Base-by-base conservation (phyloP, 148 eudicot species). In the Nepenthes mirabilis region DNA sequence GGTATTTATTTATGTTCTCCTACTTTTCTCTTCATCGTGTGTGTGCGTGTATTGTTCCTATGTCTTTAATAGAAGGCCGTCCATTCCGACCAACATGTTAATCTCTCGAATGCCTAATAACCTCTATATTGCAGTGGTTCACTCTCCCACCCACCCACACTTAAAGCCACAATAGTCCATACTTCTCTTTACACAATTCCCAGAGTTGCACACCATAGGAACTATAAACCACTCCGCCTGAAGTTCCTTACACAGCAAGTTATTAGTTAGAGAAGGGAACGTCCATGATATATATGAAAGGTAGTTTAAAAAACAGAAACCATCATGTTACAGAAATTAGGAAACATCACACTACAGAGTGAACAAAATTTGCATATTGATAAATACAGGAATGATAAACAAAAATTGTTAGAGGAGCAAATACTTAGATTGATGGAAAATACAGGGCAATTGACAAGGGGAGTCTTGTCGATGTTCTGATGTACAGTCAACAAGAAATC, bases 181-280 rank as follows among this genome's bases (percentile, higher is more conserved):
- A 83, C 67, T 83, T 83, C 48, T 80, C 82, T 58, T 80, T 83
- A 47, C 88, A 83, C 45, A 83, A 68, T 66, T 77, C 88, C 84
- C 84, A 83, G 40, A 83, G 80, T 64, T 77, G 82, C 77, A 77
- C 80, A 4, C 88, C 88, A 62, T 80, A 84, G 37, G 80, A 80
- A 52, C 80, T 77, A 68, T 83, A 76, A 2, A 83, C 88, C 14
- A 83, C 88, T 64, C 77, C 88, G 60, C 80, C 88, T 34, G 79
- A 68, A 58, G 88, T 83, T 64, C 88, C 88, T 84, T 83, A 0
- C 23, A 23, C 23, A 23, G 23, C 23, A 23, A 55, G n/a, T 45
- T 6, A 11, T 45, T 45, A 45, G 48, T 45, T 6, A 45, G 48
- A 45, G 8, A 45, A 37, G 34, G 12, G 40, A 43, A 47, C 12